phyloP scores from a whole-genome alignment of 306 rosid genomes.

The cucumber (Cucumis sativus) region DNA sequence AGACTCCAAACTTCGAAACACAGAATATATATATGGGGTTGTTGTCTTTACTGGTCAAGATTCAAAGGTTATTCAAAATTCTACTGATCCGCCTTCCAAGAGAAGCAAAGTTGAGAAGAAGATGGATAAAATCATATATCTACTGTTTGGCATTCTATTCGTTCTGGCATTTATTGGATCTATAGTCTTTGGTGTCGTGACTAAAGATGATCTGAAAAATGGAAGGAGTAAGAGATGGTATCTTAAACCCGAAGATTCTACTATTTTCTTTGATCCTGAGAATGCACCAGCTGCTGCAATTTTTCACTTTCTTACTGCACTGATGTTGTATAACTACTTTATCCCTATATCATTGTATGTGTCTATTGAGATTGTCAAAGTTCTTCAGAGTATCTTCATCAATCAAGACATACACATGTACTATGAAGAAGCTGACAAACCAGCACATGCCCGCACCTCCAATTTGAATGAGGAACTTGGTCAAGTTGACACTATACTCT shows the following conservation, averaged over 20 bases:
- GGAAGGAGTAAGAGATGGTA: slow-evolving; percentile 80
- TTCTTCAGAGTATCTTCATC: slow-evolving; percentile 86
- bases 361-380: slow-evolving; percentile 84
- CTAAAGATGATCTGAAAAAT: slow-evolving; percentile 51
- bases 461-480: slow-evolving; percentile 98
- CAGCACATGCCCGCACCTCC: slow-evolving; percentile 87
- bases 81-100: slow-evolving; percentile 80
- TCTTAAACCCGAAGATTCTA: slow-evolving; percentile 67
- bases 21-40: slow-evolving; percentile 69
- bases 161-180: slow-evolving; percentile 73
- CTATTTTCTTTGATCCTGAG: slow-evolving; percentile 70
- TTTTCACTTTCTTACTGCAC: slow-evolving; percentile 65
- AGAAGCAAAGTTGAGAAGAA: slow-evolving; percentile 91
- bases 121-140: slow-evolving; percentile 82
- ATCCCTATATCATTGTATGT: slow-evolving; percentile 94
- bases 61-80: slow-evolving; percentile 88
- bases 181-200: slow-evolving; percentile 58
- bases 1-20: slow-evolving; percentile 91
- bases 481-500: slow-evolving; percentile 92
- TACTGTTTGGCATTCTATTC: slow-evolving; percentile 55
- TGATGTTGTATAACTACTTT: slow-evolving; percentile 56
- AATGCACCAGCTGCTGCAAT: slow-evolving; percentile 46
- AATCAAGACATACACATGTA: slow-evolving; percentile 82
- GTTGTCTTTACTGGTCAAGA: slow-evolving; percentile 84
- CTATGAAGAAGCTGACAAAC: slow-evolving; percentile 82